A percentile compares a stretch with the other conserved stretches of the same genome.
Conservation (phyloP, 441 rosid genomes). For the Euphorbia celastroides region DNA sequence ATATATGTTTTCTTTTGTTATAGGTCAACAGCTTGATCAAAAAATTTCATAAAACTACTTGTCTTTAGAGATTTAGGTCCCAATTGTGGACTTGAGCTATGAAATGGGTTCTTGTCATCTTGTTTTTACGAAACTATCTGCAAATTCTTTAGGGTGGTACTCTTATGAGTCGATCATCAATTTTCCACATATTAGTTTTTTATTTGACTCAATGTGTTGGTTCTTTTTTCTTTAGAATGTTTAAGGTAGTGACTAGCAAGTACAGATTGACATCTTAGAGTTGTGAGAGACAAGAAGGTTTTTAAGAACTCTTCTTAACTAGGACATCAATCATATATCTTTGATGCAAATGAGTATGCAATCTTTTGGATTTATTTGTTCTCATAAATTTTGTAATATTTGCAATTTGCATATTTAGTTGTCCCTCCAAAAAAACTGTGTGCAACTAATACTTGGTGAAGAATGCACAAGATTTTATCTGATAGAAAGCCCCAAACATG, state of each 20-base stretch:
- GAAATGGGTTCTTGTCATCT: background rate
- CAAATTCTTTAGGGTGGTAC: background rate
- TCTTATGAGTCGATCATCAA: background rate
- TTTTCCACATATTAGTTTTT: background rate
- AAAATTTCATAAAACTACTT: background rate
- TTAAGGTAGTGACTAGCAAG: background rate
- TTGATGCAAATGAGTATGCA: slow-evolving; percentile 2
- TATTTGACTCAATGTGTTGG: background rate
- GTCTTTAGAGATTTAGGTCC: background rate
- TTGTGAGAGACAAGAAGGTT: background rate
- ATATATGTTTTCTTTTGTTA: background rate
- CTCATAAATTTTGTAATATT: background rate
- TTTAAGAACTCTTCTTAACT: background rate
- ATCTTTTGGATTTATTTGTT: background rate
- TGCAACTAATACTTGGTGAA: background rate
- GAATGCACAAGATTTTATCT: background rate
- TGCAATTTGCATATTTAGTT: background rate
- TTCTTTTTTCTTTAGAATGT: background rate
- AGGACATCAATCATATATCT: background rate
- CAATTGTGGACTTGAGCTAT: background rate
- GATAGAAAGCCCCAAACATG: background rate
- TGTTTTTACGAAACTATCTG: background rate
- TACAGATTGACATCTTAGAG: background rate
- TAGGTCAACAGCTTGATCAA: background rate
- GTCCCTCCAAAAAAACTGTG: background rate